Base-by-base conservation (phyloP, 1,284 basidiomycete species). In the Ustanciosporium gigantosporum region DNA sequence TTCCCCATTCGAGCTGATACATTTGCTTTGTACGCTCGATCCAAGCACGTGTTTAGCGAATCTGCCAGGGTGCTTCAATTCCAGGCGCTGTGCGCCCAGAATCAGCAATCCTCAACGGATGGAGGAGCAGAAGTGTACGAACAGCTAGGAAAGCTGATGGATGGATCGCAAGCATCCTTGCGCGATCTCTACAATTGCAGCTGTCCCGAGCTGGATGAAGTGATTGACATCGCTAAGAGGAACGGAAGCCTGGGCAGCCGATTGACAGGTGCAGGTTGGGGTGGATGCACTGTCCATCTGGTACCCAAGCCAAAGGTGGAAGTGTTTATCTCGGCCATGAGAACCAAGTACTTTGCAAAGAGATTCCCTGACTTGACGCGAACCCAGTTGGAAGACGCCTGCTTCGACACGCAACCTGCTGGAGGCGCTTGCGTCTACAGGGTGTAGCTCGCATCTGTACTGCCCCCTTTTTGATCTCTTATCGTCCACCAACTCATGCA, bases 251-350 rank as follows among this genome's bases (percentile, higher is more conserved):
- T 75, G 19, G 75, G 74, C 14, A 60, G 66, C 17, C 58, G 75
- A 3, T 36, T 73, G 23, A 75, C 73, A 1, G 74, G 75, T 8
- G 75, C 75, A 0, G 75, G 75, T 3, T 77, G 75, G 75, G 75
- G 75, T 17, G 75, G 75, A 2, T 73, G 67, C 31, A 70, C 74
- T 11, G 74, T 77, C 9, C 65, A 68, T 22, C 50, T 77, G 22
- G 73, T 77, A 3, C 68, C 70, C n/a, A 58, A 66, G 19, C 47
- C 48, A 17, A 57, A 67, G n/a, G 55, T 74, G 1, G 34, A 56
- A 25, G 37, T 44, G 2, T 59, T 77, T 14, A 52, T 70, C 25
- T 29, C 56, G 16, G 68, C 70, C 6, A 41, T 76, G 36, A 40
- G 58, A 8, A 40, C 49, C 11, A 50, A 56, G 34, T 77, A 71